Evolutionary conservation across 2,329 filamentous ascomycete species (phyloP).

Genomic region (Fonsecaea nubica): DNA sequence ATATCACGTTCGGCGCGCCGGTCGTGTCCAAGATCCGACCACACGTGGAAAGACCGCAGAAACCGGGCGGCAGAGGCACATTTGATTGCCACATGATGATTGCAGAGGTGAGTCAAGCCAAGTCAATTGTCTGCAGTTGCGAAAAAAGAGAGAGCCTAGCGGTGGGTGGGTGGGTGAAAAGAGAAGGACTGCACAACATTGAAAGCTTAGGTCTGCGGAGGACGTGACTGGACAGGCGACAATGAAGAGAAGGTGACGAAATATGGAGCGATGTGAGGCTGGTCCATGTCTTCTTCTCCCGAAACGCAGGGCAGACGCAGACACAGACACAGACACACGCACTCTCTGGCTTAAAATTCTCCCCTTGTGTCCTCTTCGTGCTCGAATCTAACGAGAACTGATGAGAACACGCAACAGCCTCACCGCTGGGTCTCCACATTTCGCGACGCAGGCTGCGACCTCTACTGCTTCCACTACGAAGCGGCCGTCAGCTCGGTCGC

Average conservation of each 20-base stretch:
- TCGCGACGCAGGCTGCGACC: constrained; percentile 88
- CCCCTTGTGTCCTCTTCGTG: too few species aligned
- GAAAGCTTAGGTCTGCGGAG: background rate
- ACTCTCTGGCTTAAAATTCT: too few species aligned
- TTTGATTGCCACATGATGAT: constrained; percentile 99
- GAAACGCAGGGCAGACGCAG: too few species aligned
- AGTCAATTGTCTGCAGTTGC: too few species aligned
- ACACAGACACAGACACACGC: too few species aligned
- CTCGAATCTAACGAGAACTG: too few species aligned
- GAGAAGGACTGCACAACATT: background rate
- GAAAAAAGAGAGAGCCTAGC: too few species aligned
- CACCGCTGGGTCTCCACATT: constrained; percentile 99
- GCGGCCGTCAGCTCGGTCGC: constrained; percentile 83
- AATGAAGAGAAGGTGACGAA: background rate
- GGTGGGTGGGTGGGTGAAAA: background rate
- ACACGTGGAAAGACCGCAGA: constrained; percentile 77
- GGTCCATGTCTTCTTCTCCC: background rate
- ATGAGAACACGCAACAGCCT: constrained; percentile 64
- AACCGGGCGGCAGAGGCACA: constrained; percentile 78
- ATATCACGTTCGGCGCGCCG: constrained; percentile 94
- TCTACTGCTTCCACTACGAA: constrained; percentile 99
- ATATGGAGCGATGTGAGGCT: background rate
- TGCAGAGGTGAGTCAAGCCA: constrained; percentile 72
- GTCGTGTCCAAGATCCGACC: constrained; percentile 92
- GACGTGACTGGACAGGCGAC: background rate